Evolutionary conservation across 225 moss, liverwort and hornwort species (phyloP), one percentile per base, ranked within the genome.

Genomic region (Physcomitrium patens): DNA sequence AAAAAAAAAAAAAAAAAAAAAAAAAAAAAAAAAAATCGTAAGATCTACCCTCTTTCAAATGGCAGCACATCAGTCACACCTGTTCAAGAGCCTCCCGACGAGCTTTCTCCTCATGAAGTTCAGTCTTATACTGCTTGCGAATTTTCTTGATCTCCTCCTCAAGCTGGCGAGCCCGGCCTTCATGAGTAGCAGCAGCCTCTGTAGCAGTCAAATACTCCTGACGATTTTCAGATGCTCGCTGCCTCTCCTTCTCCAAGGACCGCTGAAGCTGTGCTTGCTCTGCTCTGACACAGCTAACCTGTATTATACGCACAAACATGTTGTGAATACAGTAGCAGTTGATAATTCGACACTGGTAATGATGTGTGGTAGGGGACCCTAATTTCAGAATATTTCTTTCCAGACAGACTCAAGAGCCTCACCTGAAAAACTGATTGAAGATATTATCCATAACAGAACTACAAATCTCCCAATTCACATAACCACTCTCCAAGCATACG

Each of bases 241-340:
- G 95, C 71, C 95, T 87, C 86, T 99, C 95, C 76, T 99, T 99
- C 81, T 99, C 99, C 72, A 99, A 82, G 20, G 91, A 93, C 27
- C 95, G 94, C 69, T 90, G 80, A 24, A 90, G 91, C 79, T 95
- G 95, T 52, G 90, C 82, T 64, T 91, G 95, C 81, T 99, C 95
- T 82, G 93, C 95, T 78, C 91, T 83, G 58, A 95, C 78, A 81
- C 91, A 95, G 41, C 91, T 93, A 45, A 99, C 78, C 88, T 95
- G 95, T 31, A 31, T 31, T 31, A 31, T 31, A 5, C 31, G n/a
- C n/a, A n/a, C n/a, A n/a, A n/a, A n/a, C n/a, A n/a, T n/a, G n/a
- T n/a, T n/a, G n/a, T n/a, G n/a, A n/a, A n/a, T n/a, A n/a, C n/a
- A n/a, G n/a, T n/a, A n/a, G 31, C 31, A 31, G 5, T 31, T 31